Evolutionary conservation across 2,329 filamentous ascomycete species (phyloP).

Genomic region (Trichoderma sp.): DNA sequence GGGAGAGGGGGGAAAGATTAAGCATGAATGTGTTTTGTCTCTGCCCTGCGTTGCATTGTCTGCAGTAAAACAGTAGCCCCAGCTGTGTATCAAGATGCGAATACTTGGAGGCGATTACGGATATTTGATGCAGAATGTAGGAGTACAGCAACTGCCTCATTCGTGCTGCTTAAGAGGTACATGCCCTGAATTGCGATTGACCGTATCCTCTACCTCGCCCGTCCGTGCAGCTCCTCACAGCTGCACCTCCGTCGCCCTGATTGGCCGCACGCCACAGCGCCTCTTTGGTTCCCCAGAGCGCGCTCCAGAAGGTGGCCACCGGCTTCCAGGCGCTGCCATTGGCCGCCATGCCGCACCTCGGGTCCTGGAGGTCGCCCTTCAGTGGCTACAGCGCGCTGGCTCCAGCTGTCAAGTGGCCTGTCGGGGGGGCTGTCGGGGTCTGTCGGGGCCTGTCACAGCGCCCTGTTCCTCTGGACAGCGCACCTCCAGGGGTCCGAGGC

Average conservation of each 20-base stretch:
- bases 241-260: not conserved
- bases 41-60: not conserved
- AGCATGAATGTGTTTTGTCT: not conserved
- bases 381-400: not conserved
- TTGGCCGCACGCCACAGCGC: slow-evolving; percentile 14
- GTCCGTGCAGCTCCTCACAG: not conserved
- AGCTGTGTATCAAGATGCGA: not conserved
- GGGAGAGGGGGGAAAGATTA: not conserved
- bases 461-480: slow-evolving; percentile 6
- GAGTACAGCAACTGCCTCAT: not conserved
- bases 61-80: not conserved
- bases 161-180: not conserved
- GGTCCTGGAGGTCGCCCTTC: not conserved
- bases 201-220: not conserved
- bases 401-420: not conserved
- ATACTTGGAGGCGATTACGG: too few relatives aligned
- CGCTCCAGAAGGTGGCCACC: not conserved
- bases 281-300: not conserved
- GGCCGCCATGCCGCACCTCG: slow-evolving; percentile 7
- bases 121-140: too few relatives aligned
- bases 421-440: not conserved
- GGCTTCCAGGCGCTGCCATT: not conserved
- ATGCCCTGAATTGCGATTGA: not conserved
- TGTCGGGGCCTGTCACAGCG: slow-evolving; percentile 10
- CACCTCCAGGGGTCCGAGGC: slow-evolving; percentile 11